Base-by-base conservation (phyloP, 1,284 basidiomycete species). In the Sanghuangporus weigelae region DNA sequence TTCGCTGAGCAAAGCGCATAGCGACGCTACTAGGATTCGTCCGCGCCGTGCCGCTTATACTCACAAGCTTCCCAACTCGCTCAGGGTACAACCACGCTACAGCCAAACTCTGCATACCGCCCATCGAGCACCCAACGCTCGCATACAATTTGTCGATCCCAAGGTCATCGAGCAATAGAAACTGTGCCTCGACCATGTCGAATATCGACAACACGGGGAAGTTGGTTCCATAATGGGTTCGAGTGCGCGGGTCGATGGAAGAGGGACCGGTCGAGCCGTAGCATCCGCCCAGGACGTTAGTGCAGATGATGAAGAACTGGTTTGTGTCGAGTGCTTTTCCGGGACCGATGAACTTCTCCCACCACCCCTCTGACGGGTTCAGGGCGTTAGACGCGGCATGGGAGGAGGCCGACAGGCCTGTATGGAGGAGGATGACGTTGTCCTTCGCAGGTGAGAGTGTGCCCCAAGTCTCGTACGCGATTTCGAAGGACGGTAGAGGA, bases 391-490 rank as follows among this genome's bases (percentile, higher is more conserved):
- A 91, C 0, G 95, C 95, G 0, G 97, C 96, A 77, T 99, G 96
- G 0, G 95, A 97, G 1, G 93, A 96, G 0, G 96, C 96, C 1
- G 92, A 95, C 2, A 99, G 82, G 26, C 96, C 96, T 0, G 96
- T 99, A 72, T 98, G 96, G 2, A 99, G 82, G n/a, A 99, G 85
- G 60, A 99, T 96, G 58, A 85, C 96, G 73, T 99, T 99, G 74
- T 93, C 90, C 49, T 81, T 84, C 7, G 79, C 73, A 0, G 86
- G 80, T 38, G 93, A 93, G 62, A 99, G 86, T 1, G 83, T 85
- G 1, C 96, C 96, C 97, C 97, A 99, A 0, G 96, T 95, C 77
- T 99, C 96, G 81, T 99, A 99, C 0, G 97, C 97, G 61, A 99
- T 81, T 67, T 93, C 85, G 70, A 95, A 93, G 16, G 84, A 78